These are phyloP conservation scores for Trifolium dubium DNA, from an alignment of 306 rosid species.

Conservation along the genomic window DNA sequence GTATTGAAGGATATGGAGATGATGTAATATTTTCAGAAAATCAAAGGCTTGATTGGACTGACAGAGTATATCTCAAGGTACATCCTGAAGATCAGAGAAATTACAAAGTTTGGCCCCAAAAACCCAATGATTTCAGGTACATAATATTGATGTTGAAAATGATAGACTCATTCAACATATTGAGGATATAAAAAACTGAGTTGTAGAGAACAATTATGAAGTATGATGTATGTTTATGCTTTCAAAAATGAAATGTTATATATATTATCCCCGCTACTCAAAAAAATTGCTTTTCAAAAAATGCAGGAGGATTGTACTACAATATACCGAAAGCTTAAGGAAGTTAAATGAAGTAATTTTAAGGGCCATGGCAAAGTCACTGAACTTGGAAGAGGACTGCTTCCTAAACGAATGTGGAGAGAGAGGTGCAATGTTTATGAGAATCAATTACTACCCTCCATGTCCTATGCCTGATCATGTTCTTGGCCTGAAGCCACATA, in stretches of 20 bases:
- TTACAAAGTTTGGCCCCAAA: constrained; percentile 63
- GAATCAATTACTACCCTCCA: constrained; percentile 76
- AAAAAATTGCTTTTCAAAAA: too few relatives aligned
- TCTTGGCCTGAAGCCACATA: constrained; percentile 69
- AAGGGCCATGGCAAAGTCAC: constrained; percentile 76
- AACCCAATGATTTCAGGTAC: constrained; percentile 62
- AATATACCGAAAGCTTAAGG: constrained; percentile 53
- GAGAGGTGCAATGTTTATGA: constrained; percentile 40
- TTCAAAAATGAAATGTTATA: too few relatives aligned
- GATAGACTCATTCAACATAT: too few relatives aligned
- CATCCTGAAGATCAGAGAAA: constrained; percentile 60
- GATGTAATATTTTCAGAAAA: constrained; percentile 47
- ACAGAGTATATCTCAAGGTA: constrained; percentile 59
- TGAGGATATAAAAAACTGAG: too few relatives aligned
- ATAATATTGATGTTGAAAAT: too few relatives aligned
- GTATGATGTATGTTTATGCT: too few relatives aligned
- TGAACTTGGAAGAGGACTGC: constrained; percentile 66
- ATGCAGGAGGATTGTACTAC: constrained; percentile 54
- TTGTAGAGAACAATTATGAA: too few relatives aligned
- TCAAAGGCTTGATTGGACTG: constrained; percentile 77
- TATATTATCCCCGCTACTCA: too few relatives aligned
- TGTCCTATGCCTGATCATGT: constrained; percentile 71
- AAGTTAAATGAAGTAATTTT: constrained; percentile 48
- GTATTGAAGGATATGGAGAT: constrained; percentile 65
- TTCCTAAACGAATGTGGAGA: constrained; percentile 63